Conservation (phyloP, 2,329 filamentous ascomycete species). For the Orbilia brochopaga region DNA sequence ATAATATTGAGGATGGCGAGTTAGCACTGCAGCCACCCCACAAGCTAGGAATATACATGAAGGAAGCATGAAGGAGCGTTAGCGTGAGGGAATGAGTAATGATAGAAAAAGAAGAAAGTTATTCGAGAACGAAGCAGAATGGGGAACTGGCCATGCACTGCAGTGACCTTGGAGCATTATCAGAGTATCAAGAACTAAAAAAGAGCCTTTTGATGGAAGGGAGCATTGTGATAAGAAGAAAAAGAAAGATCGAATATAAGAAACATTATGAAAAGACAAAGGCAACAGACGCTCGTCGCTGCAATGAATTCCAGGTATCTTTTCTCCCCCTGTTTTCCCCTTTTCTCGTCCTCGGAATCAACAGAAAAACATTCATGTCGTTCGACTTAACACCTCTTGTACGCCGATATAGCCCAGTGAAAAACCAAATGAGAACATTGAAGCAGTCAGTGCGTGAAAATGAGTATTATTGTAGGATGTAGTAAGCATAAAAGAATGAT, state of each 20-base stretch:
- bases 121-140: background rate
- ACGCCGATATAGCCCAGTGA: conserved; percentile 37
- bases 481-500: conserved; percentile 17
- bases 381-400: conserved; percentile 38
- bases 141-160: conserved; percentile 25
- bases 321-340: conserved; percentile 26
- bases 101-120: conserved; percentile 9
- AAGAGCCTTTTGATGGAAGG: conserved; percentile 29
- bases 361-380: conserved; percentile 36
- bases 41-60: conserved; percentile 41
- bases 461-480: conserved; percentile 24
- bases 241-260: conserved; percentile 9
- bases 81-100: conserved; percentile 16
- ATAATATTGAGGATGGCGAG: background rate
- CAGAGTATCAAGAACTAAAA: conserved; percentile 4
- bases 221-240: conserved; percentile 15
- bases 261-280: conserved; percentile 25
- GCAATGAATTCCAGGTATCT: conserved; percentile 25
- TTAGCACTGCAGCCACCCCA: background rate
- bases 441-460: conserved; percentile 3
- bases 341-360: conserved; percentile 33
- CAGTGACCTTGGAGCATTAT: conserved; percentile 32
- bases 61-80: conserved; percentile 22
- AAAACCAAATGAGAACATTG: conserved; percentile 15
- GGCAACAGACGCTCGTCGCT: conserved; percentile 20